Evolutionary conservation across 1,284 basidiomycete genomes (phyloP), one percentile per base, ranked within the genome.

Genomic region (Sutorius eximius): DNA sequence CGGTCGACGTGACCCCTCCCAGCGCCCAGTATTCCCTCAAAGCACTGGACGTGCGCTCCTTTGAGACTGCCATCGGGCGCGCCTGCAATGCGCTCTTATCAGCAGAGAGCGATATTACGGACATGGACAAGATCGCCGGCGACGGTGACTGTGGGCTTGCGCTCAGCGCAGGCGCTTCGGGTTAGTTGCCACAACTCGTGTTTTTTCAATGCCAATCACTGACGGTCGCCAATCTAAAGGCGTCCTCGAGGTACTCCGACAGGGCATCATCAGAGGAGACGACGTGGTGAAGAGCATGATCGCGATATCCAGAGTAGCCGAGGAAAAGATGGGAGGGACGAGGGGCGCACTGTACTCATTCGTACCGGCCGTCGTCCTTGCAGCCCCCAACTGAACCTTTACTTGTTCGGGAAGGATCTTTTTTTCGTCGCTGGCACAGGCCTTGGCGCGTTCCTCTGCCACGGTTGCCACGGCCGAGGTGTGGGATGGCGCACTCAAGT

Each of bases 281-380:
- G 82, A 90, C 59, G 79, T 88, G 49, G 75, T 87, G 47, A 74
- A 75, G 42, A 78, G 81, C 45, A 75, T 93, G 53, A 82, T 91
- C 37, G 75, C 78, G 5, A 83, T 95, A 53, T 83, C 92, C 2
- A 80, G 85, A 59, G 82, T 88, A 24, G 86, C 87, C 4, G 92
- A 95, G 72, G 86, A 90, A 62, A 79, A 82, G 49, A 97, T 97
- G 94, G 95, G 92, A 32, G 95, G 95, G 18, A 97, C 94, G 6
- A 91, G 87, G 57, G 95, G 94, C 7, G 95, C 93, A 1, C 73
- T 97, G 29, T 97, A 95, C 70, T 93, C 92, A 88, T 91, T 61
- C 59, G 85, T 75, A 8, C 64, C 15, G 0, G 43, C 33, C 27
- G 24, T 13, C 12, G n/a, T 45, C 20, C 16, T 16, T 38, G 3